phyloP scores from a whole-genome alignment of 2,329 filamentous ascomycete genomes.

The Aspergillus luchuensis region DNA sequence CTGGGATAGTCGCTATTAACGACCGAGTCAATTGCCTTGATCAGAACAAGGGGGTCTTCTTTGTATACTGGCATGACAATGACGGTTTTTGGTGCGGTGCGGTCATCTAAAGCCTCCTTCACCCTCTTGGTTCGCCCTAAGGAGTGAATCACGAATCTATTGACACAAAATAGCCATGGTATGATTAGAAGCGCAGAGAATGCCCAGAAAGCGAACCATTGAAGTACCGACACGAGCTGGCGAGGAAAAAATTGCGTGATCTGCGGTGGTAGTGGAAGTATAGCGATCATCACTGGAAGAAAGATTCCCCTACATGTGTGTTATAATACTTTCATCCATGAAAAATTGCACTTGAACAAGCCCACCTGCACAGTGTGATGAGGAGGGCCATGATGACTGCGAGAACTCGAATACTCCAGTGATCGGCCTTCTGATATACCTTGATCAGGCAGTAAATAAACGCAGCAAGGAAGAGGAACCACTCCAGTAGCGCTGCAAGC shows the following conservation, averaged over 20 bases:
- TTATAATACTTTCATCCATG: background rate
- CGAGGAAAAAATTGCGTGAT: slow-evolving; percentile 73
- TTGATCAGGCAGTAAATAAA: slow-evolving; percentile 91
- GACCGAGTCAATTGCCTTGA: slow-evolving; percentile 86
- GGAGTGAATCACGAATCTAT: slow-evolving; percentile 84
- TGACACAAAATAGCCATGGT: slow-evolving; percentile 91
- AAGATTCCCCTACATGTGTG: slow-evolving; percentile 68
- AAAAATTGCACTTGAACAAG: background rate
- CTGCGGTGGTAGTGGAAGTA: slow-evolving; percentile 74
- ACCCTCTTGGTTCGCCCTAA: slow-evolving; percentile 80
- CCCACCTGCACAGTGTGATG: slow-evolving; percentile 76
- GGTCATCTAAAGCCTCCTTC: slow-evolving; percentile 80
- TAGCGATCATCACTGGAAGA: slow-evolving; percentile 91
- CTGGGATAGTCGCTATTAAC: slow-evolving; percentile 92
- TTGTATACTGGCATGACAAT: slow-evolving; percentile 98
- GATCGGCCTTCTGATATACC: slow-evolving; percentile 85
- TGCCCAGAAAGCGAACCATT: slow-evolving; percentile 95
- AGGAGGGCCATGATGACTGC: slow-evolving; percentile 72
- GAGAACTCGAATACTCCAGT: slow-evolving; percentile 77
- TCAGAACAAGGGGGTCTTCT: slow-evolving; percentile 79
- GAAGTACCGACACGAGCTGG: slow-evolving; percentile 69
- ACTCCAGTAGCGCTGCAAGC: slow-evolving; percentile 83
- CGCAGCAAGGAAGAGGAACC: slow-evolving; percentile 92
- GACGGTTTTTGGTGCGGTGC: slow-evolving; percentile 87
- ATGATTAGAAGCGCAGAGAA: slow-evolving; percentile 83